These are phyloP conservation scores for Colletotrichum sp. DNA, from an alignment of 2,329 filamentous ascomycete genomes.

Conservation along the genomic window DNA sequence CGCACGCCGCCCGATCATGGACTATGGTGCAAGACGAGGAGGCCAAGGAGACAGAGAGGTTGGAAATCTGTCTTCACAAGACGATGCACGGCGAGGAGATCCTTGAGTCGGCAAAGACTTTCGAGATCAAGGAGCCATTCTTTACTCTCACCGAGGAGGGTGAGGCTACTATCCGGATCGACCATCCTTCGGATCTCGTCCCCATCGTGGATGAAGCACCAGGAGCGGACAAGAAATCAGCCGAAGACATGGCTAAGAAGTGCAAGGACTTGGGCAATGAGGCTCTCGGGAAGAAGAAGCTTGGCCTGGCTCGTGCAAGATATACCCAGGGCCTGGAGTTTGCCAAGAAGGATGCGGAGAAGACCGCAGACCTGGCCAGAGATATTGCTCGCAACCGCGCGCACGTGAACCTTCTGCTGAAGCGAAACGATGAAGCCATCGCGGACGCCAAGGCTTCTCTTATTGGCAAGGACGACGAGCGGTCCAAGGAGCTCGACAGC, in stretches of 20 bases:
- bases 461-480: constrained; percentile 4
- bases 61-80: constrained; percentile 39
- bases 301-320: constrained; percentile 24
- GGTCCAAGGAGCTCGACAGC: constrained; percentile 27
- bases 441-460: constrained; percentile 35
- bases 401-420: constrained; percentile 34
- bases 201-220: neutral
- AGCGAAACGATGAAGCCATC: constrained; percentile 34
- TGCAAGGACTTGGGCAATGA: constrained; percentile 34
- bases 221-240: neutral
- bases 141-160: constrained; percentile 47
- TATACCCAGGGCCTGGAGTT: constrained; percentile 31
- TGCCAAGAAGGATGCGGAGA: neutral
- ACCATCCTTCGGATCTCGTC: constrained; percentile 36
- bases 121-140: constrained; percentile 56
- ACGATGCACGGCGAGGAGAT: constrained; percentile 34
- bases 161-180: constrained; percentile 41
- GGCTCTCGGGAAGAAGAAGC: constrained; percentile 27
- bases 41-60: constrained; percentile 28
- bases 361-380: constrained; percentile 22
- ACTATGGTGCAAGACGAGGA: constrained; percentile 32
- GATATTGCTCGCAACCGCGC: constrained; percentile 38
- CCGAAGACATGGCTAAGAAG: constrained; percentile 13
- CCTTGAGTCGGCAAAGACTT: constrained; percentile 34
- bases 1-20: constrained; percentile 32